Evolutionary conservation across 768 basidiomycete species (phyloP), one percentile per base, ranked within the genome.

Genomic region (Naematelia aurantialba): DNA sequence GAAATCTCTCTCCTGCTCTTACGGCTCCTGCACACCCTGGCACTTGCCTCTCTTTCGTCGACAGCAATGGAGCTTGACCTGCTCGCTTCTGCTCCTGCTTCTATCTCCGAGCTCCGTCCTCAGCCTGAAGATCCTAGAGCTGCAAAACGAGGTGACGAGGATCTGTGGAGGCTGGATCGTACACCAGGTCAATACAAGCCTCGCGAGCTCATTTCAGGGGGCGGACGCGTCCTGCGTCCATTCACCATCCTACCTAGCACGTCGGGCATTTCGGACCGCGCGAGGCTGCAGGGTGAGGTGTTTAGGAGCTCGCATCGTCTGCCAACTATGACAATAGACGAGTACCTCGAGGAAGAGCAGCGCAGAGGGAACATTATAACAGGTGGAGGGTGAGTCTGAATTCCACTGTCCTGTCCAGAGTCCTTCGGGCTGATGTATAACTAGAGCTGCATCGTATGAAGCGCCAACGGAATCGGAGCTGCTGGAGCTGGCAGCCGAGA

Each of bases 301-400:
- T 98, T 97, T 78, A 83, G 86, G 14, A 84, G 89, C 13, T 84
- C 83, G 11, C 85, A 96, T 69, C 84, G 87, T 45, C 79, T 98
- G 29, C 96, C 96, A 3, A 92, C 91, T 0, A 97, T 99, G 96
- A 83, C 89, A 1, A 84, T 98, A 58, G 94, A 98, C 67, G 89
- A 98, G 76, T 97, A 93, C 72, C 82, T 99, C 29, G 85, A 89
- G 71, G 85, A 90, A 56, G 94, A 99, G 71, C 80, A 81, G 49
- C 81, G 85, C 69, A 80, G 88, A 56, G 94, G 94, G 0, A 92
- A 91, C 54, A 85, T 98, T 66, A 84, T 96, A 56, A 82, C 87
- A 8, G 88, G 88, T 29, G 89, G 90, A 80, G 91, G 91, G 89
- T 91, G 73, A 77, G 87, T 78, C 26, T 19, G 12, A 29, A 25